Evolutionary conservation across 1,284 basidiomycete genomes (phyloP).

Genomic region (Melampsora larici-populina): DNA sequence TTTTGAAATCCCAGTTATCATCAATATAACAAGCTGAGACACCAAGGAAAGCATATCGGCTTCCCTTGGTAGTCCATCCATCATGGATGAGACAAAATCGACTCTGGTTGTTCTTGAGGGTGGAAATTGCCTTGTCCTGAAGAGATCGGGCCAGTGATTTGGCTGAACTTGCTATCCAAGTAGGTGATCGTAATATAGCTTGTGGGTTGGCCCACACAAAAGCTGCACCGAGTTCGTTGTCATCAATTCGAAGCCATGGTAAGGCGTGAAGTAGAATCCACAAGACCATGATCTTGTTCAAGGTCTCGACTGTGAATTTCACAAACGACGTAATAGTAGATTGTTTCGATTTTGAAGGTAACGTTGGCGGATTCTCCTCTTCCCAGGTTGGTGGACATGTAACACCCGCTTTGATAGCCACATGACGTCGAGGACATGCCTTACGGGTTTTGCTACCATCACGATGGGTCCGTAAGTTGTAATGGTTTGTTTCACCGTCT

Average conservation of each 20-base stretch:
- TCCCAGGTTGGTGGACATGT: no score
- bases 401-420: no score
- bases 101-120: not conserved
- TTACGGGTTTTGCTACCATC: no score
- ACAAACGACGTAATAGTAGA: no score
- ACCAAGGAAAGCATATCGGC: conserved; percentile 5
- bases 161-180: not conserved
- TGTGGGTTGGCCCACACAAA: not conserved
- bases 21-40: conserved; percentile 3
- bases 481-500: no score
- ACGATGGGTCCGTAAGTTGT: no score
- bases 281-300: no score
- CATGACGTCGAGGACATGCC: no score
- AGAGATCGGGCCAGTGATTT: not conserved
- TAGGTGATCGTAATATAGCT: not conserved
- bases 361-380: no score
- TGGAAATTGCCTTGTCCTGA: not conserved
- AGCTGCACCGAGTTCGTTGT: not conserved
- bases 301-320: no score
- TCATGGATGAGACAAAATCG: not conserved
- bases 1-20: not conserved
- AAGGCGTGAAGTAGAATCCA: no score
- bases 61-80: conserved; percentile 13
- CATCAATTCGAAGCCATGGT: conserved; percentile 7
- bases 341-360: no score